Evolutionary conservation across 768 basidiomycete genomes (phyloP), one percentile per base, ranked within the genome.

Genomic region (Russula brevipes): DNA sequence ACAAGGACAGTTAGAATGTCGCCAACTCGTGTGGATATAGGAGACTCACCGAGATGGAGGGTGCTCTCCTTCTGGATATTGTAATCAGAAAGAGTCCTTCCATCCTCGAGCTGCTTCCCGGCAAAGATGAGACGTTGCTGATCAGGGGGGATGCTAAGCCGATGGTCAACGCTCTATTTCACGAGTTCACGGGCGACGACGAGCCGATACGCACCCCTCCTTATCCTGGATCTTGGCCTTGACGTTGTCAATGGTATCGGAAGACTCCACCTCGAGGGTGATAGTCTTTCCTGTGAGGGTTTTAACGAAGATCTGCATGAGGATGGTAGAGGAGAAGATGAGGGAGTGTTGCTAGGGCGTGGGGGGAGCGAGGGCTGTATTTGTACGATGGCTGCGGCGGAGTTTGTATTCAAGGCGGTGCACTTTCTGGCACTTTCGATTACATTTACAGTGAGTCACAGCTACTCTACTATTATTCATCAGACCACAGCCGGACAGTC

Each of bases 161-260:
- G 47, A 52, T 10, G 10, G 9, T 41, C 41, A 56, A 49, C 11
- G 57, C 33, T 1, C 9, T 12, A 41, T 8, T 19, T n/a, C 17
- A 9, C 2, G 30, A 24, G 24, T 24, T 24, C 24, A 24, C 24
- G 2, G 11, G 1, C 4, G 9, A 38, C 4, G 7, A 42, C 24
- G 3, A 31, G 41, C 38, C 42, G 6, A 47, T 9, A 72, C 82
- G 71, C 65, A 85, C 87, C 85, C 86, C 73, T 91, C 90, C 80
- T 92, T 91, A 77, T 92, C 89, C 75, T 92, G 89, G 70, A 91
- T 91, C 83, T 91, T 91, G 70, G 85, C 82, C 77, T 85, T 86
- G 56, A 86, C 85, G 58, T 86, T 85, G 69, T 86, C 84, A 64
- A 86, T 86, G 64, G 85, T 86, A 72, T 86, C 84, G 3, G 84